phyloP scores from a whole-genome alignment of 1,284 basidiomycete species.

The Mycena citricolor region DNA sequence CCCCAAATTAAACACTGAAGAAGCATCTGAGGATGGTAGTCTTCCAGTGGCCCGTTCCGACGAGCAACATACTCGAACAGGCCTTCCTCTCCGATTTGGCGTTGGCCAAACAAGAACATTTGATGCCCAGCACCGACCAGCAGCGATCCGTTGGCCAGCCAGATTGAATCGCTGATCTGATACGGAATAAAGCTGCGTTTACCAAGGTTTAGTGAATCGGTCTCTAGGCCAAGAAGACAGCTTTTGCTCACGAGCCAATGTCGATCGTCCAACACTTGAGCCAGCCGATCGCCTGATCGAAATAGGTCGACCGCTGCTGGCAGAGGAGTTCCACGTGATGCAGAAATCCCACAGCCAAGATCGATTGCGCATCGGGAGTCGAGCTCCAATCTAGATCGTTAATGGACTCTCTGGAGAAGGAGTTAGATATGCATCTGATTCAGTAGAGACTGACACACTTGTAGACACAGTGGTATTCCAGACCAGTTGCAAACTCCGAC shows the following conservation, averaged over 20 bases:
- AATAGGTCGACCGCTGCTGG: constrained; percentile 88
- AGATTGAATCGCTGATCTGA: constrained; percentile 82
- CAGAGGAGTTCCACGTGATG: constrained; percentile 80
- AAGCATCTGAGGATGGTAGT: constrained; percentile 90
- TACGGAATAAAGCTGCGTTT: constrained; percentile 55
- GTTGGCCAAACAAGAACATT: constrained; percentile 70
- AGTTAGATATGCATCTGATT: constrained; percentile 9
- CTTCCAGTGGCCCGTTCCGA: constrained; percentile 80
- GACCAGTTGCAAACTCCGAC: constrained; percentile 89
- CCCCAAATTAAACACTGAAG: constrained; percentile 92
- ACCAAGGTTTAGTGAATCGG: too few species aligned
- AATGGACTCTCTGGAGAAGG: constrained; percentile 53
- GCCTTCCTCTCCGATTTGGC: constrained; percentile 43
- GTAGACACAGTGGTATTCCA: constrained; percentile 69
- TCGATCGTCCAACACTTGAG: constrained; percentile 72
- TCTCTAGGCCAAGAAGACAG: too few species aligned
- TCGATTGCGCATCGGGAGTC: constrained; percentile 86
- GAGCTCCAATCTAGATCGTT: constrained; percentile 89
- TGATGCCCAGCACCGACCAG: constrained; percentile 77
- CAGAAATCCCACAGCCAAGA: constrained; percentile 83
- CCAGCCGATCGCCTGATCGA: constrained; percentile 81
- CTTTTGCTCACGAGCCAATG: constrained; percentile 43
- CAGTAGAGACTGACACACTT: constrained; percentile 41
- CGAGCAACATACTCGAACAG: constrained; percentile 82
- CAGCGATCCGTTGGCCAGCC: constrained; percentile 79